Evolutionary conservation across 2,329 filamentous ascomycete species (phyloP).

Genomic region (Pochonia chlamydosporia): DNA sequence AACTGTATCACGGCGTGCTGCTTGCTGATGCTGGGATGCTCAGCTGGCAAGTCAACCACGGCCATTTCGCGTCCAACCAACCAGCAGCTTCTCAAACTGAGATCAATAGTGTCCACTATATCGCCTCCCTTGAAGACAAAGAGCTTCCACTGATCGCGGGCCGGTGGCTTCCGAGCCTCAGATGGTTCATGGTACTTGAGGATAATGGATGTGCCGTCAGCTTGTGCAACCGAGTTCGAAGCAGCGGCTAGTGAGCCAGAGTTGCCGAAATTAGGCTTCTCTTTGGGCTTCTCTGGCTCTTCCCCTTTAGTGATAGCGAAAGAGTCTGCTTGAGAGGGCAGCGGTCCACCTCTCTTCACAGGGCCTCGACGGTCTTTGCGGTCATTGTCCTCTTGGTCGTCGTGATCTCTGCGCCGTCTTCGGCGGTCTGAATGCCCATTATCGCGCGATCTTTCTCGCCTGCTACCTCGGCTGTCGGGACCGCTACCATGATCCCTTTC

Average conservation of each 20-base stretch:
- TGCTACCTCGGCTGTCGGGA: conserved; percentile 12
- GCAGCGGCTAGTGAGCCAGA: conserved; percentile 83
- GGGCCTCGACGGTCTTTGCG: conserved; percentile 15
- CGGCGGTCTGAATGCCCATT: conserved; percentile 20
- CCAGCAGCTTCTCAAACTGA: conserved; percentile 80
- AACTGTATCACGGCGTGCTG: conserved; percentile 97
- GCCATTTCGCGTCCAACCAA: conserved; percentile 74
- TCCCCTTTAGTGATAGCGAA: conserved; percentile 49
- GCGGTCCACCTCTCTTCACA: conserved; percentile 36
- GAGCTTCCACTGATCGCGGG: conserved; percentile 76
- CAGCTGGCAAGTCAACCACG: conserved; percentile 76
- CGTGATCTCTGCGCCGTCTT: conserved; percentile 12
- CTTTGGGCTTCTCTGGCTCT: conserved; percentile 56
- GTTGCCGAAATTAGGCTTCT: conserved; percentile 80
- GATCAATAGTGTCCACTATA: conserved; percentile 73
- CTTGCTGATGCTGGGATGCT: conserved; percentile 90
- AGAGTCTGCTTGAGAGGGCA: conserved; percentile 55
- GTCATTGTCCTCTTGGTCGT: conserved; percentile 16
- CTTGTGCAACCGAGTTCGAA: conserved; percentile 70
- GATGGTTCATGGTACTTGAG: conserved; percentile 95
- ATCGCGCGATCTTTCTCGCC: conserved; percentile 27
- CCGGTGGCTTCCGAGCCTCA: conserved; percentile 81
- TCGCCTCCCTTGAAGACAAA: conserved; percentile 87
- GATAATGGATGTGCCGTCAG: conserved; percentile 67
- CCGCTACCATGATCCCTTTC: conserved; percentile 11